These are phyloP conservation scores for Penicillium taxi DNA, from an alignment of 495 filamentous ascomycete species.

Conservation along the genomic window DNA sequence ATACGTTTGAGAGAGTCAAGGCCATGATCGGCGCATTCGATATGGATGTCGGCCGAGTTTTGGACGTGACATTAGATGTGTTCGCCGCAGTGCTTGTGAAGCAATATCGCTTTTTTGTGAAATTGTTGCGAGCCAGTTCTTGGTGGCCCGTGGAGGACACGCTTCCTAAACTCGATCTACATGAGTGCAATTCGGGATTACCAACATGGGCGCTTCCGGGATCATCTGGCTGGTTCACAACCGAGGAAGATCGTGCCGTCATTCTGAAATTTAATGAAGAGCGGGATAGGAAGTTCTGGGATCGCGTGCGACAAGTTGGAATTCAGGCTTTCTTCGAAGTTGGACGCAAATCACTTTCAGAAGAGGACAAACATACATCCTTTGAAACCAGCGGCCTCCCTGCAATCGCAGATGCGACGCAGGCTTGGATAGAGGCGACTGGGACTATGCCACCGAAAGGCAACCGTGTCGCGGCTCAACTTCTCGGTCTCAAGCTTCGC, in stretches of 20 bases:
- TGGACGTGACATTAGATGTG: conserved; percentile 87
- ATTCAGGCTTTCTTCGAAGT: conserved; percentile 84
- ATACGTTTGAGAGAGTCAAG: conserved; percentile 74
- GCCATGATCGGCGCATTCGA: conserved; percentile 89
- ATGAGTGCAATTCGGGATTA: conserved; percentile 44
- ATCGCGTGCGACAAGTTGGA: conserved; percentile 63
- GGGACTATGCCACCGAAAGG: conserved; percentile 74
- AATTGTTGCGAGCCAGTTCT: conserved; percentile 79
- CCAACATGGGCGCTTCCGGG: conserved; percentile 77
- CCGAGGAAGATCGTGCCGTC: conserved; percentile 55
- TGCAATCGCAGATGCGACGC: conserved; percentile 45
- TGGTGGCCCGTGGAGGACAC: conserved; percentile 80
- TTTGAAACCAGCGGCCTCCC: conserved; percentile 33
- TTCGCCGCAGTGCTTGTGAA: conserved; percentile 78
- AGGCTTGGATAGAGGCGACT: conserved; percentile 68
- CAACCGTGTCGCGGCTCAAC: conserved; percentile 83
- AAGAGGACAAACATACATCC: conserved; percentile 38
- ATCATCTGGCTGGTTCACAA: conserved; percentile 46
- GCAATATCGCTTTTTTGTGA: conserved; percentile 86
- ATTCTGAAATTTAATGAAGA: conserved; percentile 42
- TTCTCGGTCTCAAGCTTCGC: conserved; percentile 94
- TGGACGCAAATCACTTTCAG: conserved; percentile 50
- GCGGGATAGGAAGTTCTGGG: conserved; percentile 76
- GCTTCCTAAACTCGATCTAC: conserved; percentile 22
- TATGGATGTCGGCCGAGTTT: conserved; percentile 84